These are phyloP conservation scores for Dioscorea zingiberensis DNA, from an alignment of 106 monocot species.

Conservation along the genomic window DNA sequence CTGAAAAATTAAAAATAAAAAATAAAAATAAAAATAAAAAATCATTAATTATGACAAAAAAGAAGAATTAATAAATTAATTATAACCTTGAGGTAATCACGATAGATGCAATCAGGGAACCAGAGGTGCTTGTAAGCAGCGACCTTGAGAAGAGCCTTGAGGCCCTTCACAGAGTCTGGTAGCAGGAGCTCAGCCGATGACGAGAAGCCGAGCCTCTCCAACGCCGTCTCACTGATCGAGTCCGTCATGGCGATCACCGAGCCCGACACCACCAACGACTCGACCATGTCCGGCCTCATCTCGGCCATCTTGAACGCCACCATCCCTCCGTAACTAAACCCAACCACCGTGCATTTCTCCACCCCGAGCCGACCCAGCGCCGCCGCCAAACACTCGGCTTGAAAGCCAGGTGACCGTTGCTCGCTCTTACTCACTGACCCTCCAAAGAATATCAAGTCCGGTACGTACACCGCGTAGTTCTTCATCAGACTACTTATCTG, in stretches of 20 bases:
- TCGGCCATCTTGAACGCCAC: constrained; percentile 88
- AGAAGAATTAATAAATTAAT: neutral
- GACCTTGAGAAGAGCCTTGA: constrained; percentile 18
- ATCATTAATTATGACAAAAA: neutral
- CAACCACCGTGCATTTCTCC: constrained; percentile 61
- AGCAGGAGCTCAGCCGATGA: constrained; percentile 18
- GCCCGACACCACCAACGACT: constrained; percentile 8
- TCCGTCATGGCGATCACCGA: constrained; percentile 27
- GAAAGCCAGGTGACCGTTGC: constrained; percentile 71
- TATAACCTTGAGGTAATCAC: constrained; percentile 23
- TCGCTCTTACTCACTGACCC: constrained; percentile 30
- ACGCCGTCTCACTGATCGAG: constrained; percentile 8
- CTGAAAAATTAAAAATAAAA: constrained; percentile 17
- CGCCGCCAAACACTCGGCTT: constrained; percentile 52
- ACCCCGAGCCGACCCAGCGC: constrained; percentile 57
- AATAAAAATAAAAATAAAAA: no score
- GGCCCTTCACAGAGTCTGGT: constrained; percentile 19
- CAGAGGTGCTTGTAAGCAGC: constrained; percentile 19
- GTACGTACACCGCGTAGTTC: constrained; percentile 67
- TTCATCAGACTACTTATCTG: constrained; percentile 10
- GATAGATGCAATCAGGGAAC: constrained; percentile 14
- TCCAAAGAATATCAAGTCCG: constrained; percentile 89
- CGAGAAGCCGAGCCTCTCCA: constrained; percentile 19
- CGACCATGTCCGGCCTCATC: constrained; percentile 2
- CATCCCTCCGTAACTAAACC: constrained; percentile 96